These are phyloP conservation scores for Mikania micrantha DNA, from an alignment of 129 eudicot species.

Conservation along the genomic window DNA sequence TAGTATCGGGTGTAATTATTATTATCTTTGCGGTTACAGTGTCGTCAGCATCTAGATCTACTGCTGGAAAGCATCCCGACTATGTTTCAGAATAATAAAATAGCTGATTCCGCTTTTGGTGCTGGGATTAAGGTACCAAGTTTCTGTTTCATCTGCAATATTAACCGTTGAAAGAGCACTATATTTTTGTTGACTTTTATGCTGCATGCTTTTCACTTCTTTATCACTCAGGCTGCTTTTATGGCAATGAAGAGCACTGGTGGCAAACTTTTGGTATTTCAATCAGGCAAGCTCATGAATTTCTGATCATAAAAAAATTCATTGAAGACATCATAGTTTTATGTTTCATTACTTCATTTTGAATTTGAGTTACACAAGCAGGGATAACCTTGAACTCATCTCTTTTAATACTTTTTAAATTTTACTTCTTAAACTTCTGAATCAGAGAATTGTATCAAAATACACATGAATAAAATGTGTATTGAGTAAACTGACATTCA, in stretches of 20 bases:
- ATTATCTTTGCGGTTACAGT: constrained; percentile 44
- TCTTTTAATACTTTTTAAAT: not conserved
- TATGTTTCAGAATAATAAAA: constrained; percentile 82
- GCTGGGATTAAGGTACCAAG: constrained; percentile 85
- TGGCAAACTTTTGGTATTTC: constrained; percentile 96
- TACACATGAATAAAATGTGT: not conserved
- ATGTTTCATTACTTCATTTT: not conserved
- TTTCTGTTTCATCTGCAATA: not conserved
- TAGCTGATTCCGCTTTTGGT: constrained; percentile 98
- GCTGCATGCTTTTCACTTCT: constrained; percentile 16
- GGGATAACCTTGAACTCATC: not conserved
- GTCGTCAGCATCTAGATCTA: constrained; percentile 86
- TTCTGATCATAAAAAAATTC: constrained; percentile 3
- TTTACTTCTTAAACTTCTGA: not conserved
- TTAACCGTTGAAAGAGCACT: not conserved
- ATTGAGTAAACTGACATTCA: not conserved
- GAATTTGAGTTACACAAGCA: not conserved
- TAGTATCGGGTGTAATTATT: constrained; percentile 6
- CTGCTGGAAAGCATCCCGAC: constrained; percentile 91
- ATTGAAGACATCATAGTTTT: not conserved
- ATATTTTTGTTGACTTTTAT: not conserved
- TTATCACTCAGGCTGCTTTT: constrained; percentile 72
- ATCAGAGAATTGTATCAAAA: not conserved
- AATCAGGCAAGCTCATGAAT: constrained; percentile 61
- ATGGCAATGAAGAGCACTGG: constrained; percentile 98